Evolutionary conservation across 768 basidiomycete species (phyloP).

Genomic region (Collybia sordida): DNA sequence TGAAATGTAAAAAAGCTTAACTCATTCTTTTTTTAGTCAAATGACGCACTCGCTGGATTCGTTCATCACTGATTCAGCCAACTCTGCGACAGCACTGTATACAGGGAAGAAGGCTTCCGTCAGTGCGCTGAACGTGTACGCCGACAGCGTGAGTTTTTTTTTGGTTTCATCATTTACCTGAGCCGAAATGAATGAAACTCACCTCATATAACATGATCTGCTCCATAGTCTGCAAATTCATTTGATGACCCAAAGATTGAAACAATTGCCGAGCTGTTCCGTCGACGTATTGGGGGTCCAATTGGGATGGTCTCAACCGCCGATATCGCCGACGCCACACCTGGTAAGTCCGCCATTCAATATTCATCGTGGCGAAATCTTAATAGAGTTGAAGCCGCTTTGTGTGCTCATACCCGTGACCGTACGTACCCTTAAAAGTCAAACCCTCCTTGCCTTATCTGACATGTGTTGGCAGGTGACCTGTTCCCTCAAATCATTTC

Average conservation of each 20-base stretch:
- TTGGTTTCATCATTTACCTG: background rate
- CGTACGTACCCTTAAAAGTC: constrained; percentile 18
- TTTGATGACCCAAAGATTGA: constrained; percentile 45
- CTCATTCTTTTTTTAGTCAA: constrained; percentile 25
- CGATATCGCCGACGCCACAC: constrained; percentile 43
- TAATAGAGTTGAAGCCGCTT: constrained; percentile 25
- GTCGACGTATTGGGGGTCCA: constrained; percentile 36
- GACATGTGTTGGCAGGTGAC: constrained; percentile 18
- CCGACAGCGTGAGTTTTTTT: constrained; percentile 40
- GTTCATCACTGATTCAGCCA: constrained; percentile 48
- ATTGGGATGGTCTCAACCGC: constrained; percentile 48
- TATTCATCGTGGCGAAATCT: background rate
- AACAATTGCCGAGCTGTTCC: constrained; percentile 44
- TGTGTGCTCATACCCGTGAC: constrained; percentile 41
- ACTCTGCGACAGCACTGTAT: constrained; percentile 45
- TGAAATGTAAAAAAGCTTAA: background rate
- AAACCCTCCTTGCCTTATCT: background rate
- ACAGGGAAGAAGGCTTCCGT: constrained; percentile 44
- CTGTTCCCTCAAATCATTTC: constrained; percentile 32
- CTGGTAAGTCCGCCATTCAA: constrained; percentile 22
- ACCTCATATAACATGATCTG: background rate
- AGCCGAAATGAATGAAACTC: background rate
- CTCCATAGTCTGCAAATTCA: constrained; percentile 33
- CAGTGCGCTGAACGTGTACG: constrained; percentile 40
- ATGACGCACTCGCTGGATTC: constrained; percentile 50